Conservation (phyloP, 805 yeast genomes). For the Debaryomyces castellii region DNA sequence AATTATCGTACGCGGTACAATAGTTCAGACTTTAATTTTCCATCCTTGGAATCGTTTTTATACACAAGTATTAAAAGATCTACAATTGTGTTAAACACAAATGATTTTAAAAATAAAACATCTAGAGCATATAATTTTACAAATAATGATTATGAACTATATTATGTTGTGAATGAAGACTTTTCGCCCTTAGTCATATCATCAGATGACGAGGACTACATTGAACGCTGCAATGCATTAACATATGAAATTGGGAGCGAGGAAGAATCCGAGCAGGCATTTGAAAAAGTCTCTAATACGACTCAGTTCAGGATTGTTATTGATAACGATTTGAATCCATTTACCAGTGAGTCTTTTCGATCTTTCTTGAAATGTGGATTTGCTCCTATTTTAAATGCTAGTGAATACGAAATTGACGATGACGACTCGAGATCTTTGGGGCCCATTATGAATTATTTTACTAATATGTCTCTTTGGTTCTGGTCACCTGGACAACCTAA, state of each 20-base stretch:
- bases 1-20: slow-evolving; percentile 17
- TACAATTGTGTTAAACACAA: background rate
- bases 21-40: slow-evolving; percentile 18
- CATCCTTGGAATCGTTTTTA: slow-evolving; percentile 27
- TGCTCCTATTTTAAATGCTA: slow-evolving; percentile 58
- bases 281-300: slow-evolving; percentile 12
- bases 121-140: slow-evolving; percentile 20
- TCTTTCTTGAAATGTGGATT: slow-evolving; percentile 55
- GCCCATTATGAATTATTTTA: slow-evolving; percentile 20
- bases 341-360: slow-evolving; percentile 36
- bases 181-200: slow-evolving; percentile 1
- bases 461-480: slow-evolving; percentile 58
- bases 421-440: slow-evolving; percentile 23
- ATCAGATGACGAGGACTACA: slow-evolving; percentile 3
- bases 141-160: slow-evolving; percentile 16
- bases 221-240: slow-evolving; percentile 4
- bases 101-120: background rate
- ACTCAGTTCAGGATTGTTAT: slow-evolving; percentile 27
- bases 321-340: slow-evolving; percentile 38
- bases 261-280: slow-evolving; percentile 1
- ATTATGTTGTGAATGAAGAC: slow-evolving; percentile 10
- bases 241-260: too few species aligned
- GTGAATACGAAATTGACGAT: slow-evolving; percentile 7
- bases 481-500: slow-evolving; percentile 66
- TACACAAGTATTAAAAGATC: slow-evolving; percentile 10